Conservation (phyloP, 1,284 basidiomycete genomes). For the Ustilago shanxiensis region DNA sequence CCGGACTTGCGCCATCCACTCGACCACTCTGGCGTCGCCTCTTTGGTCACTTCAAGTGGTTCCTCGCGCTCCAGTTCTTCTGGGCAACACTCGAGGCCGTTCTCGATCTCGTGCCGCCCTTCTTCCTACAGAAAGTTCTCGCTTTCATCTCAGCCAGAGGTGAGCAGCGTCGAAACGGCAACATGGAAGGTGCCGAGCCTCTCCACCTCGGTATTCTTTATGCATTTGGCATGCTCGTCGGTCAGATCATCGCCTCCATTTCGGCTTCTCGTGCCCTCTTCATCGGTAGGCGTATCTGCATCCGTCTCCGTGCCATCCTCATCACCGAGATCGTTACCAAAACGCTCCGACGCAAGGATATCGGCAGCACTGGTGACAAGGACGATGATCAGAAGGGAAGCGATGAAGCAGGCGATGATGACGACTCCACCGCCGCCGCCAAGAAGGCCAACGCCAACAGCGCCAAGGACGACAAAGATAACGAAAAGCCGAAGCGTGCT, state of each 20-base stretch:
- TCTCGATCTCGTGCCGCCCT: conserved; percentile 72
- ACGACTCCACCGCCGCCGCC: conserved; percentile 31
- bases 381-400: conserved; percentile 39
- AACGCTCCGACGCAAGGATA: conserved; percentile 73
- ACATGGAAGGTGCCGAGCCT: conserved; percentile 57
- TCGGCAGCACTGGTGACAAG: conserved; percentile 50
- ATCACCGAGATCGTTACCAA: conserved; percentile 75
- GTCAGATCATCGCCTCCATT: conserved; percentile 71
- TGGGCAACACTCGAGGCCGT: conserved; percentile 72
- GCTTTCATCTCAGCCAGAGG: conserved; percentile 70
- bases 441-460: conserved; percentile 26
- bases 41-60: conserved; percentile 69
- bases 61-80: conserved; percentile 67
- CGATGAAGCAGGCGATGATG: conserved; percentile 15
- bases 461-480: conserved; percentile 18
- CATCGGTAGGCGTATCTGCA: conserved; percentile 73
- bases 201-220: conserved; percentile 73
- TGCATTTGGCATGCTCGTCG: conserved; percentile 72
- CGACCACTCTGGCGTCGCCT: conserved; percentile 69
- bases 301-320: conserved; percentile 71
- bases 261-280: conserved; percentile 72
- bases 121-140: conserved; percentile 73
- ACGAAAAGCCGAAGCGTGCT: conserved; percentile 58
- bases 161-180: conserved; percentile 35
- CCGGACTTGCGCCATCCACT: conserved; percentile 60